Percentiles rank a stretch among this genome's conserved stretches.
These are phyloP conservation scores for Balansia obtecta DNA, from an alignment of 2,329 filamentous ascomycete species.

Conservation along the genomic window DNA sequence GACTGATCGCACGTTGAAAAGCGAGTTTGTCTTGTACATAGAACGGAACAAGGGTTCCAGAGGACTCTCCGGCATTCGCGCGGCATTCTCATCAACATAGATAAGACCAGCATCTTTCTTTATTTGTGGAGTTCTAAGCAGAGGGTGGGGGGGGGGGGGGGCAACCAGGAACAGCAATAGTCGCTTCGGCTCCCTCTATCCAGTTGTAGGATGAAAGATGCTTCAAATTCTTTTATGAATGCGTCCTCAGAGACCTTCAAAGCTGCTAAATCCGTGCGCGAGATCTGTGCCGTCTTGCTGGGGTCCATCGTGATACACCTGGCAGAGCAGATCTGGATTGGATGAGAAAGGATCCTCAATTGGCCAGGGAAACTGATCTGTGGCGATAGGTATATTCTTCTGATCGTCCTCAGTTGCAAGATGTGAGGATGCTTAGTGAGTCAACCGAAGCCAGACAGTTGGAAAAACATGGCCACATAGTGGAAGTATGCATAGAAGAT, in stretches of 20 bases:
- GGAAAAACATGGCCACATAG: too few species aligned
- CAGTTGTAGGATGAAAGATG: conserved; percentile 38
- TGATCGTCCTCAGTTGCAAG: too few species aligned
- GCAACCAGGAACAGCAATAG: conserved; percentile 32
- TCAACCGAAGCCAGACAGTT: too few species aligned
- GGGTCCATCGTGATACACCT: neutral
- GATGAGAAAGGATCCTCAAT: too few species aligned
- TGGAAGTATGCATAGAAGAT: too few species aligned
- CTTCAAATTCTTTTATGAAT: conserved; percentile 24
- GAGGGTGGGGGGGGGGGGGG: conserved; percentile 17
- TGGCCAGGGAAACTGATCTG: too few species aligned
- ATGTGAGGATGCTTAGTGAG: too few species aligned
- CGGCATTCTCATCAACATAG: conserved; percentile 34
- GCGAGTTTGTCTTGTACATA: conserved; percentile 24
- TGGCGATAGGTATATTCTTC: too few species aligned
- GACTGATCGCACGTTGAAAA: conserved; percentile 23
- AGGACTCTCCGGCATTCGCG: conserved; percentile 27
- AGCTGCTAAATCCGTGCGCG: neutral
- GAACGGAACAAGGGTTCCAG: conserved; percentile 35
- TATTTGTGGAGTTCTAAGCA: conserved; percentile 12
- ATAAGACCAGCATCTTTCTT: conserved; percentile 25
- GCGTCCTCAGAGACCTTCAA: neutral
- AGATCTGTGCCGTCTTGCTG: neutral
- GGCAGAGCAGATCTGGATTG: too few species aligned
- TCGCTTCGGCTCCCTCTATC: conserved; percentile 27